Base-by-base conservation (phyloP, 139 green algal species). In the Edaphochlamys debaryana region DNA sequence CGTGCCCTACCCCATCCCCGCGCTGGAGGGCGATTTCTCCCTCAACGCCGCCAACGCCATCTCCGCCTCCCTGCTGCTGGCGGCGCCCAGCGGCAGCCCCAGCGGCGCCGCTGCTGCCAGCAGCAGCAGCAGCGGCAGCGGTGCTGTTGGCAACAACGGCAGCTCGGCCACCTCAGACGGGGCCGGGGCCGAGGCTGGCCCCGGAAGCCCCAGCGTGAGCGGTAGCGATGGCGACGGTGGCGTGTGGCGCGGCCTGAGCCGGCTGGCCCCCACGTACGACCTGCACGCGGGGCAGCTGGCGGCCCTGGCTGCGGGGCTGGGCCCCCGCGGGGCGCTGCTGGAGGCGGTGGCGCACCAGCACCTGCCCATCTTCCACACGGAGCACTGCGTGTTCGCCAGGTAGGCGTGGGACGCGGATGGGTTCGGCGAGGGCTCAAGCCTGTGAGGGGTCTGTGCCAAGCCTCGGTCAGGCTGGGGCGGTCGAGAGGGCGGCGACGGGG, bases 301-400 rank as follows among this genome's bases (percentile, higher is more conserved):
- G 69, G 76, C 62, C 27, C 78, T 88, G 42, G 87, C 87, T 11
- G 27, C 20, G 22, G 32, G 20, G 4, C 36, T 88, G 75, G 86
- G 86, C 20, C 19, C 48, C 15, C 45, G 42, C 7, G 52, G 22
- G 1, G 52, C 63, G 30, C 60, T 68, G 50, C 73, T 98, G 58
- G 94, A 98, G 87, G 87, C 88, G 3, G 88, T 98, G 19, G 40
- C 95, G 45, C 94, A 97, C 80, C 90, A 95, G 79, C 94, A 98
- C 88, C 82, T 98, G 38, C 94, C 95, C 73, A 95, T 97, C 85
- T 97, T 98, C 85, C 94, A 98, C 90, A 97, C 94, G 6, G 94
- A 97, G 89, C 94, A 97, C 90, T 97, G 95, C 82, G 93, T 96
- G 22, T 97, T 96, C 69, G 93, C 87, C 71, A 93, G 87, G 84